Base-by-base conservation (phyloP, 306 rosid species). In the Inga oerstediana region DNA sequence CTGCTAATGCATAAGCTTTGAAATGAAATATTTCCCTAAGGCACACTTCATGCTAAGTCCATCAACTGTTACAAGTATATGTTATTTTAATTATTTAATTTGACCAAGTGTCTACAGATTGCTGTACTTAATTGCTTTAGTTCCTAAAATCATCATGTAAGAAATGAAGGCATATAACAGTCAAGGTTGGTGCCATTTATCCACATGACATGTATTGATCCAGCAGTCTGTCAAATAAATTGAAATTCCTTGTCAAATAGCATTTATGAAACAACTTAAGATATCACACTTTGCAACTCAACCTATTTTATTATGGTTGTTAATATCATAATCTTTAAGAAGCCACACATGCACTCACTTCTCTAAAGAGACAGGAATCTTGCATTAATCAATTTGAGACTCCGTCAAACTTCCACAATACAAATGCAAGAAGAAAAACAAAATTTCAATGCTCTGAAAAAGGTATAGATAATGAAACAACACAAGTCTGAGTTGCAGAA, bases 191-290 rank as follows among this genome's bases (percentile, higher is more conserved):
- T 92, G 92, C 98, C 99, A 96, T 82, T 90, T 78, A 16, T 84
- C 83, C 80, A 96, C 92, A 64, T 87, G 89, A 44, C 13, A 44
- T 44, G 93, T 88, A 75, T 85, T 79, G 81, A 32, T 89, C 99
- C 99, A 95, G 93, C 99, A 44, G 3, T 44, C 98, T 95, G 98
- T 85, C 88, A 92, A 87, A 76, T 37, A 79, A 84, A 86, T 30
- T 66, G 68, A 12, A 32, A 70, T 75, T 81, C 75, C 78, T 46
- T 54, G 54, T 87, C 64, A 84, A 69, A 79, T 76, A 72, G 64
- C 76, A 71, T 67, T 24, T 22, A 48, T 75, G 44, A 75, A 74
- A 77, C 17, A 41, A 12, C 51, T 49, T 30, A 44, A 72, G 45
- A 76, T 15, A 17, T 59, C 71, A 56, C 43, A 59, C 62, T 32